phyloP scores from a whole-genome alignment of 495 filamentous ascomycete genomes.

The Aspergillus mulundensis region DNA sequence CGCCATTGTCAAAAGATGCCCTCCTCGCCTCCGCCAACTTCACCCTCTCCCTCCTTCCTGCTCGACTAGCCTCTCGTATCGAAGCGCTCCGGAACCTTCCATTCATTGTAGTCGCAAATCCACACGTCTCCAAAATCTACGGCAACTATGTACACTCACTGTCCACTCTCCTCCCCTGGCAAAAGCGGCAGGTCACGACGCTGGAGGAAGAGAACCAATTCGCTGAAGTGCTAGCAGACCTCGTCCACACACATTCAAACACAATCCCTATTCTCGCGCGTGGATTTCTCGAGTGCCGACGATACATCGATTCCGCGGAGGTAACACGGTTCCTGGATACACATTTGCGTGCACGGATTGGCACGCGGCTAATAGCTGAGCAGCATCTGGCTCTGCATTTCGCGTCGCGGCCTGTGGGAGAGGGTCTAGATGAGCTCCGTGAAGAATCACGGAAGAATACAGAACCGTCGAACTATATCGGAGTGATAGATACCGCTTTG shows the following conservation, averaged over 20 bases:
- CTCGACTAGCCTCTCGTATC: conserved; percentile 91
- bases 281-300: conserved; percentile 86
- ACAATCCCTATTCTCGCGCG: conserved; percentile 90
- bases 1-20: conserved; percentile 73
- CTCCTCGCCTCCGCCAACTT: conserved; percentile 90
- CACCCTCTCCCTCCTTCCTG: conserved; percentile 85
- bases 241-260: conserved; percentile 88
- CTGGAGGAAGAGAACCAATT: conserved; percentile 87
- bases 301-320: conserved; percentile 73
- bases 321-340: conserved; percentile 91
- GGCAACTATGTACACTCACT: conserved; percentile 91
- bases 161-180: conserved; percentile 81
- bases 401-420: conserved; percentile 66
- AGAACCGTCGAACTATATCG: conserved; percentile 70
- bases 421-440: conserved; percentile 20
- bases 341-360: conserved; percentile 89
- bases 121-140: conserved; percentile 87
- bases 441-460: conserved; percentile 33
- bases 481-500: conserved; percentile 92
- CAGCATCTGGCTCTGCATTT: conserved; percentile 94
- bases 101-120: conserved; percentile 95
- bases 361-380: conserved; percentile 89
- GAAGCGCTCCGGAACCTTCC: conserved; percentile 88
- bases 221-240: conserved; percentile 84
- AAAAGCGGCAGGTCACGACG: conserved; percentile 68